These are phyloP conservation scores for Ceratocystis alfenasii DNA, from an alignment of 2,329 filamentous ascomycete genomes.

Conservation along the genomic window DNA sequence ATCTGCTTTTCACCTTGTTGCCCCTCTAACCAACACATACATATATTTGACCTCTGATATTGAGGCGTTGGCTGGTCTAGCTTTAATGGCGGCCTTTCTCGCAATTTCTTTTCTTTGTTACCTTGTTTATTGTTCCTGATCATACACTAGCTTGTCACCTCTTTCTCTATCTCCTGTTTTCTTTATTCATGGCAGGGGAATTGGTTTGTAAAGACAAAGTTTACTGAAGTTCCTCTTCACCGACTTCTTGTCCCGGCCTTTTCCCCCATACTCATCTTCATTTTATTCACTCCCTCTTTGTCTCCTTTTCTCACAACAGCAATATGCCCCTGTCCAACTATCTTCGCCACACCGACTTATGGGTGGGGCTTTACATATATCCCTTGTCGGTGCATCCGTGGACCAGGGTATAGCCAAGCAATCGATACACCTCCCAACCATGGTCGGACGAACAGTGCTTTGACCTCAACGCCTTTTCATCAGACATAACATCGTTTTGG, in stretches of 20 bases:
- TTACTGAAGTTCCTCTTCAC: background rate
- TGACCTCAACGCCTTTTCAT: too few relatives aligned
- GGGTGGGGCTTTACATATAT: background rate
- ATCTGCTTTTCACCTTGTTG: background rate
- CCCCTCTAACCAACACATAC: background rate
- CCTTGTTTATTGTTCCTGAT: background rate
- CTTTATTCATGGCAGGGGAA: conserved; percentile 7
- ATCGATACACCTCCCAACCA: too few relatives aligned
- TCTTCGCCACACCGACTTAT: background rate
- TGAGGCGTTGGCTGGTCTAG: background rate
- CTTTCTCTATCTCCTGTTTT: conserved; percentile 21
- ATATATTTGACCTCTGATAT: conserved; percentile 3
- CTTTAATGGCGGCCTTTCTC: conserved; percentile 13
- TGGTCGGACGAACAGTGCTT: background rate
- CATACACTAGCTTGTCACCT: conserved; percentile 7
- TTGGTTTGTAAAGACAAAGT: background rate
- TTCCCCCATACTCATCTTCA: conserved; percentile 15
- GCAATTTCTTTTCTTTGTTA: conserved; percentile 11
- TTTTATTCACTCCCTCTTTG: background rate
- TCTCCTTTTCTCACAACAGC: conserved; percentile 22
- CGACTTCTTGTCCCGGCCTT: background rate
- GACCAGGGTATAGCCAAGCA: background rate
- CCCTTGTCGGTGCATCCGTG: conserved; percentile 1
- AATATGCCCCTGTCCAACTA: conserved; percentile 19
- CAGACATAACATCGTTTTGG: too few relatives aligned